phyloP scores from a whole-genome alignment of 1,284 basidiomycete genomes.

The Ganoderma lucidum region DNA sequence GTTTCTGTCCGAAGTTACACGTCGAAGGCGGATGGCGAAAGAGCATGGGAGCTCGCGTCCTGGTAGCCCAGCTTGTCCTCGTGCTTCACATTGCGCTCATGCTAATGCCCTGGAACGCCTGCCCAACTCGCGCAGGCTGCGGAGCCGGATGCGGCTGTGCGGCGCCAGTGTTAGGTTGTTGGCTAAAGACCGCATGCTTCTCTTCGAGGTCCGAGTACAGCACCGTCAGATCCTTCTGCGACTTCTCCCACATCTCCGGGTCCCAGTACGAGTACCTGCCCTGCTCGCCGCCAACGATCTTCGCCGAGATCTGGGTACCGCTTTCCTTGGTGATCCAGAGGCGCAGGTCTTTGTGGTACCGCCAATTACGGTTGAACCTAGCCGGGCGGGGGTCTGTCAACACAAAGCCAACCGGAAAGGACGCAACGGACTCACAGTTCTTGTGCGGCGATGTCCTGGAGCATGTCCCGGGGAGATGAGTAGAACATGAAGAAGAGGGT shows the following conservation, averaged over 20 bases:
- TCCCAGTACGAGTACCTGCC: constrained; percentile 95
- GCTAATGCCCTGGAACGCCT: constrained; percentile 45
- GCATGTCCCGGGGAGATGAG: constrained; percentile 89
- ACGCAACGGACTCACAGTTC: constrained; percentile 77
- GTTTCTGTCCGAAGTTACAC: constrained; percentile 29
- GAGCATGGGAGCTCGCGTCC: not conserved
- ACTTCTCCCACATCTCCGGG: constrained; percentile 88
- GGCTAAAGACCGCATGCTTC: constrained; percentile 73
- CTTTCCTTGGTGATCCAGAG: constrained; percentile 97
- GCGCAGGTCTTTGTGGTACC: constrained; percentile 95
- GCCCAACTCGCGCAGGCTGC: constrained; percentile 39
- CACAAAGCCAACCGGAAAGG: constrained; percentile 2
- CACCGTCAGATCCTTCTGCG: constrained; percentile 87
- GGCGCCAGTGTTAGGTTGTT: constrained; percentile 46
- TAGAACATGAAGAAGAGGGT: constrained; percentile 99
- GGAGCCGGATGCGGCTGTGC: constrained; percentile 47
- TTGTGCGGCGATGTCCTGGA: constrained; percentile 95
- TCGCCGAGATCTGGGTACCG: constrained; percentile 83
- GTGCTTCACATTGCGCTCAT: constrained; percentile 45
- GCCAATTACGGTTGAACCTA: constrained; percentile 96
- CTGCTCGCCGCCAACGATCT: constrained; percentile 89
- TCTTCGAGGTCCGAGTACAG: constrained; percentile 90
- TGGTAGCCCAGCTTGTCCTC: constrained; percentile 9
- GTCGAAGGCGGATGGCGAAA: not conserved
- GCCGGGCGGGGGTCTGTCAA: not conserved